These are phyloP conservation scores for Epichloe coenophiala DNA, from an alignment of 2,329 filamentous ascomycete species.

Conservation along the genomic window DNA sequence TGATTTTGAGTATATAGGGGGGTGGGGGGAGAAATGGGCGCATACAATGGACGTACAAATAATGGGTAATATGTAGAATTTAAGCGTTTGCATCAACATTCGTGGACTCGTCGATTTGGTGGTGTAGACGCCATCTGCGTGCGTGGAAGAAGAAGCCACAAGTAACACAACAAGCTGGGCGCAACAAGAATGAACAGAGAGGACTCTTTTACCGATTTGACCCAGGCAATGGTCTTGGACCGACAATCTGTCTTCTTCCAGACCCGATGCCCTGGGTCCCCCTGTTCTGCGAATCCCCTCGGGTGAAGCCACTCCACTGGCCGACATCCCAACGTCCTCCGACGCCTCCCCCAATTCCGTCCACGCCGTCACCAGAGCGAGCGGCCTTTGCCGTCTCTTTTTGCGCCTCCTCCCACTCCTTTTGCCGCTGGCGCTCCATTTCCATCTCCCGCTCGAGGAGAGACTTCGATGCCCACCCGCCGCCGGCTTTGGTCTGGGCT, in stretches of 20 bases:
- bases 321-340: conserved; percentile 62
- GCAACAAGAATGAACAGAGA: too few relatives aligned
- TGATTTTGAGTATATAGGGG: too few relatives aligned
- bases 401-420: conserved; percentile 70
- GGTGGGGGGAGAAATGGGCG: too few relatives aligned
- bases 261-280: conserved; percentile 53
- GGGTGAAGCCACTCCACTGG: conserved; percentile 62
- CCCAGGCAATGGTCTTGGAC: conserved; percentile 52
- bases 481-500: conserved; percentile 45
- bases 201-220: conserved; percentile 11
- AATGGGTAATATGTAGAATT: neutral
- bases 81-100: too few relatives aligned
- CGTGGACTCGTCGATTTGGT: too few relatives aligned
- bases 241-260: conserved; percentile 65
- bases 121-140: too few relatives aligned
- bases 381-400: conserved; percentile 45
- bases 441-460: conserved; percentile 73
- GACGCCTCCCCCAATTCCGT: conserved; percentile 56
- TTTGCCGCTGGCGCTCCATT: conserved; percentile 60
- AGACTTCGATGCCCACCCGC: conserved; percentile 52
- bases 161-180: too few relatives aligned
- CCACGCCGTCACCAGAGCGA: conserved; percentile 36
- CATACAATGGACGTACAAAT: neutral
- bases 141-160: neutral
- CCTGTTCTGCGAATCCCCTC: conserved; percentile 61